A percentile compares a stretch with the other conserved stretches of the same genome.
phyloP scores from a whole-genome alignment of 768 basidiomycete species.

The Leccinum barrowsii region DNA sequence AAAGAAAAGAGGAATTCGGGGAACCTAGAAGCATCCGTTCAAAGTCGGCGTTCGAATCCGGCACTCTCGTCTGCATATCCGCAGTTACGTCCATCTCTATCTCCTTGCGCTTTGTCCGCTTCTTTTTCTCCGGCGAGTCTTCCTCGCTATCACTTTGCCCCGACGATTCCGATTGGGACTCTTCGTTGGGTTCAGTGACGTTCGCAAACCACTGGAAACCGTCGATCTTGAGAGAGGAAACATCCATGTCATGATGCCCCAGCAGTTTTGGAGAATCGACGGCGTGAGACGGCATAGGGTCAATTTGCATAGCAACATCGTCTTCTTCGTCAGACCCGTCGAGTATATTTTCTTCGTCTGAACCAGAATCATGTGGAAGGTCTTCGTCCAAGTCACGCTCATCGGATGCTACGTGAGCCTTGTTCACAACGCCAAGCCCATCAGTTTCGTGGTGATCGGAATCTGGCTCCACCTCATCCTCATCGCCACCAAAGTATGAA shows the following conservation, averaged over 20 bases:
- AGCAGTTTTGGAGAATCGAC: not conserved
- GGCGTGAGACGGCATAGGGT: not conserved
- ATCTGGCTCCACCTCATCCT: slow-evolving; percentile 36
- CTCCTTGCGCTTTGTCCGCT: slow-evolving; percentile 63
- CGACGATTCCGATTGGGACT: slow-evolving; percentile 41
- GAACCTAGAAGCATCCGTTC: slow-evolving; percentile 90
- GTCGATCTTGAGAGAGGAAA: slow-evolving; percentile 47
- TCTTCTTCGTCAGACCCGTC: slow-evolving; percentile 16
- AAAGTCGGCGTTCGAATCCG: slow-evolving; percentile 92
- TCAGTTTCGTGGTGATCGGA: slow-evolving; percentile 25
- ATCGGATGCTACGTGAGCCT: slow-evolving; percentile 23
- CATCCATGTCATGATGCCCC: not conserved
- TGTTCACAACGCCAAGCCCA: slow-evolving; percentile 31
- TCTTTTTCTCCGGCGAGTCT: slow-evolving; percentile 45
- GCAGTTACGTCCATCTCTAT: slow-evolving; percentile 81
- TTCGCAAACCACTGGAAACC: slow-evolving; percentile 73
- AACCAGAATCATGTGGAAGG: not conserved
- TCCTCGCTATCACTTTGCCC: slow-evolving; percentile 37
- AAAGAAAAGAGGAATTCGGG: slow-evolving; percentile 95
- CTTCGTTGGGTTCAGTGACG: slow-evolving; percentile 34
- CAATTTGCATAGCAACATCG: slow-evolving; percentile 20
- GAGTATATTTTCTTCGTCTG: slow-evolving; percentile 20
- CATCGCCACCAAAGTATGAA: slow-evolving; percentile 75
- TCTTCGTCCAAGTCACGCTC: slow-evolving; percentile 15
- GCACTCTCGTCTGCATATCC: slow-evolving; percentile 79